These are phyloP conservation scores for Globisporangium emineosum DNA, from an alignment of 352 stramenopile genomes.

Conservation along the genomic window DNA sequence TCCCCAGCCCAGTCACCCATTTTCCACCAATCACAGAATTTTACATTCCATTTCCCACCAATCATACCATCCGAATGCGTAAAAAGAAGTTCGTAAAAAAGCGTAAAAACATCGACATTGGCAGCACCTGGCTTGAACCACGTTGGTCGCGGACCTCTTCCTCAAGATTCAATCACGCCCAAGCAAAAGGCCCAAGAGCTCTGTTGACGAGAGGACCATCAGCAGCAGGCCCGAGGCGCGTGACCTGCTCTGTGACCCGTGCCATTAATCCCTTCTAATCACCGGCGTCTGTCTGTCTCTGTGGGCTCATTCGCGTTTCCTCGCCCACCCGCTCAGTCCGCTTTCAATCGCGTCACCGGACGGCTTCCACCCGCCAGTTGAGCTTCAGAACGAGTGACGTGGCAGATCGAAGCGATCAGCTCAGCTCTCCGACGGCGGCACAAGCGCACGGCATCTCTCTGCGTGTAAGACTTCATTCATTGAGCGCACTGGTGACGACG, in stretches of 20 bases:
- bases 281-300: not conserved
- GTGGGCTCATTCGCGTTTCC: not conserved
- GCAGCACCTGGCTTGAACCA: not conserved
- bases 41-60: not conserved
- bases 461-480: not conserved
- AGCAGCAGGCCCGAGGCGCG: too few species aligned
- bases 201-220: not conserved
- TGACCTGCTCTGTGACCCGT: not conserved
- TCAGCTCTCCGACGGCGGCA: conserved; percentile 14
- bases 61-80: not conserved
- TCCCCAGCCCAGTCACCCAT: not conserved
- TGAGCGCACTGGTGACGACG: not conserved
- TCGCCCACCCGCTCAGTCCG: not conserved
- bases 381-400: not conserved
- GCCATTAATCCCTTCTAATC: conserved; percentile 6
- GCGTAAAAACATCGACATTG: not conserved
- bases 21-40: not conserved
- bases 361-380: not conserved
- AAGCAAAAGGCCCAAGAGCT: not conserved
- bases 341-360: not conserved
- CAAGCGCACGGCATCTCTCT: not conserved
- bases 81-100: not conserved
- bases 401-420: not conserved
- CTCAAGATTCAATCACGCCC: conserved; percentile 1
- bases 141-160: not conserved